phyloP scores from a whole-genome alignment of 2,329 filamentous ascomycete species.

The Cladophialophora bantiana region DNA sequence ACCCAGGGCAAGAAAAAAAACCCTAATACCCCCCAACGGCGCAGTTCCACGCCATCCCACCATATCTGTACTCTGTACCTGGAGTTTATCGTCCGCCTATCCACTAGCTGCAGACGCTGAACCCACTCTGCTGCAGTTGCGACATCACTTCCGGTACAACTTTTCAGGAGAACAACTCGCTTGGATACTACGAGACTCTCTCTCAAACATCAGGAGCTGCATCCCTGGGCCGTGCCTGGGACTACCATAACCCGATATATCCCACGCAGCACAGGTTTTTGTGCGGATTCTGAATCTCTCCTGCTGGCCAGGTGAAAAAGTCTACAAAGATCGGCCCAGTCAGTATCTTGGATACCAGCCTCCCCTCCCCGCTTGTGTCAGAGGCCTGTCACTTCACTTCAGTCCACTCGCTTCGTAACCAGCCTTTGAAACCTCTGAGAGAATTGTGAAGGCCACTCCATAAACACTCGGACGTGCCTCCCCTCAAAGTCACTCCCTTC shows the following conservation, averaged over 20 bases:
- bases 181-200: slow-evolving; percentile 32
- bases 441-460: slow-evolving; percentile 19
- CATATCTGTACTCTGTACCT: slow-evolving; percentile 21
- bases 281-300: slow-evolving; percentile 14
- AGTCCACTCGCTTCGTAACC: slow-evolving; percentile 19
- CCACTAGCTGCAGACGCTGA: slow-evolving; percentile 32
- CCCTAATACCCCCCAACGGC: slow-evolving; percentile 28
- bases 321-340: slow-evolving; percentile 22
- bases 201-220: slow-evolving; percentile 38
- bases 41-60: slow-evolving; percentile 29
- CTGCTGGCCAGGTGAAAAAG: slow-evolving; percentile 34
- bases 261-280: slow-evolving; percentile 29
- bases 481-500: slow-evolving; percentile 22
- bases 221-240: slow-evolving; percentile 35
- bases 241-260: slow-evolving; percentile 26
- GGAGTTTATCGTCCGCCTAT: slow-evolving; percentile 38
- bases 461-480: slow-evolving; percentile 32
- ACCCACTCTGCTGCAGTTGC: slow-evolving; percentile 33
- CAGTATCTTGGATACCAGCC: slow-evolving; percentile 32
- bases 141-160: slow-evolving; percentile 35
- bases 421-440: slow-evolving; percentile 22
- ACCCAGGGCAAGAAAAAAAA: slow-evolving; percentile 20
- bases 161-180: slow-evolving; percentile 32
- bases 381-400: slow-evolving; percentile 34
- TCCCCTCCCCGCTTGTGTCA: slow-evolving; percentile 29